phyloP scores from a whole-genome alignment of 805 yeast genomes.

The Kurtzmaniella cleridarum region DNA sequence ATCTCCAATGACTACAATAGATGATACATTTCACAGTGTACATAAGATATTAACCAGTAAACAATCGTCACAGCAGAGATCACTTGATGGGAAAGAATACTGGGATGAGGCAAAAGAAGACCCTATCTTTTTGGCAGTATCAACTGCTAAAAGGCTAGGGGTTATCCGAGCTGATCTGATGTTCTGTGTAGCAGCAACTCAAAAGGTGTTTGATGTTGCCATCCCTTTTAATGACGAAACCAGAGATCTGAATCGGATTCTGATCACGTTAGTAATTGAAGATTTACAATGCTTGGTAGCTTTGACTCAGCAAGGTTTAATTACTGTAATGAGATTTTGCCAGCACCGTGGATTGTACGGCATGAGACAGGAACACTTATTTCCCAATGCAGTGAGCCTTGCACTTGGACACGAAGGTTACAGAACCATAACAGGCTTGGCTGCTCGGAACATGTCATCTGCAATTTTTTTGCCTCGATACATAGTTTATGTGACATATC shows the following conservation, averaged over 20 bases:
- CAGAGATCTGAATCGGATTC: conserved; percentile 28
- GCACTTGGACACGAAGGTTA: conserved; percentile 21
- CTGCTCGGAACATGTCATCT: conserved; percentile 20
- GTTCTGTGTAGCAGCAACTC: conserved; percentile 44
- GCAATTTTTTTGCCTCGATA: conserved; percentile 17
- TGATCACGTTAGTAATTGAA: conserved; percentile 30
- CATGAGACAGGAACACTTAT: conserved; percentile 39
- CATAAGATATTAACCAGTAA: conserved; percentile 16
- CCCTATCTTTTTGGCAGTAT: conserved; percentile 21
- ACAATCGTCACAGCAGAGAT: conserved; percentile 1
- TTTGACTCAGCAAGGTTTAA: conserved; percentile 33
- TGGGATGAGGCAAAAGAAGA: conserved; percentile 3
- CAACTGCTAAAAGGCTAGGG: conserved; percentile 42
- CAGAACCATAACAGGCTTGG: conserved; percentile 30
- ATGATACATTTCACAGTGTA: conserved; percentile 31
- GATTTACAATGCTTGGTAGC: conserved; percentile 30
- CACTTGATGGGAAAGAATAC: conserved; percentile 11
- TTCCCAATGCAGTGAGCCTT: conserved; percentile 29
- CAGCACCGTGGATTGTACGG: conserved; percentile 32
- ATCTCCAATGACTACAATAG: conserved; percentile 17
- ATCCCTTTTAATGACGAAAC: conserved; percentile 33
- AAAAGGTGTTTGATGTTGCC: conserved; percentile 34
- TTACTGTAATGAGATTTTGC: conserved; percentile 32
- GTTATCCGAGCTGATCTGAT: conserved; percentile 41
- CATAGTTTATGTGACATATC: conserved; percentile 26